Evolutionary conservation across 2,329 filamentous ascomycete species (phyloP).

Genomic region (Colletotrichum higginsianum): DNA sequence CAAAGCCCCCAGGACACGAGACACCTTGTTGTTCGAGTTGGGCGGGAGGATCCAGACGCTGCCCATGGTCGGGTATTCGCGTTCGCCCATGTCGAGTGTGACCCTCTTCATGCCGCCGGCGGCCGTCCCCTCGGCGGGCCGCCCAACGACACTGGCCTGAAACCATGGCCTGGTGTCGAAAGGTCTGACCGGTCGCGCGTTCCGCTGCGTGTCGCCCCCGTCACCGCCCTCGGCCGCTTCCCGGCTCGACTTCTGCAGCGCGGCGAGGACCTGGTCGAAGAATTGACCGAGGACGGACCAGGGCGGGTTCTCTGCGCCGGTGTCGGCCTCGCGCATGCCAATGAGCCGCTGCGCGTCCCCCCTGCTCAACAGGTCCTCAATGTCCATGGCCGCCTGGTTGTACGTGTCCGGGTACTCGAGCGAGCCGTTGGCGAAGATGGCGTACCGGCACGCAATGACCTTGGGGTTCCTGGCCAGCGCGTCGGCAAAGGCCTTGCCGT

Average conservation of each 20-base stretch:
- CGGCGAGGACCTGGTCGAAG: constrained; percentile 32
- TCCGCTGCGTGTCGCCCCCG: neutral
- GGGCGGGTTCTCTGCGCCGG: constrained; percentile 30
- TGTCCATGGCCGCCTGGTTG: constrained; percentile 39
- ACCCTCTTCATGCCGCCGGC: constrained; percentile 37
- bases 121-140: constrained; percentile 16
- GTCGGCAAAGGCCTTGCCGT: constrained; percentile 39
- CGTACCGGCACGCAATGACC: constrained; percentile 28
- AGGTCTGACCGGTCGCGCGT: constrained; percentile 22
- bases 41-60: constrained; percentile 39
- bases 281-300: constrained; percentile 38
- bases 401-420: constrained; percentile 37
- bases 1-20: constrained; percentile 26
- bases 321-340: constrained; percentile 39
- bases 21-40: constrained; percentile 37
- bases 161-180: constrained; percentile 40
- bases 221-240: neutral
- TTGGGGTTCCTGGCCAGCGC: constrained; percentile 27
- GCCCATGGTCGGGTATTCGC: constrained; percentile 39
- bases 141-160: constrained; percentile 29
- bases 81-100: constrained; percentile 30
- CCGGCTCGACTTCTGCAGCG: constrained; percentile 29
- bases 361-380: constrained; percentile 35
- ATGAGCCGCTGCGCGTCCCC: constrained; percentile 33
- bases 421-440: constrained; percentile 39